Percentiles rank a stretch among this genome's conserved stretches.
Conservation (phyloP, 2,329 filamentous ascomycete species). For the Colletotrichum siamense region DNA sequence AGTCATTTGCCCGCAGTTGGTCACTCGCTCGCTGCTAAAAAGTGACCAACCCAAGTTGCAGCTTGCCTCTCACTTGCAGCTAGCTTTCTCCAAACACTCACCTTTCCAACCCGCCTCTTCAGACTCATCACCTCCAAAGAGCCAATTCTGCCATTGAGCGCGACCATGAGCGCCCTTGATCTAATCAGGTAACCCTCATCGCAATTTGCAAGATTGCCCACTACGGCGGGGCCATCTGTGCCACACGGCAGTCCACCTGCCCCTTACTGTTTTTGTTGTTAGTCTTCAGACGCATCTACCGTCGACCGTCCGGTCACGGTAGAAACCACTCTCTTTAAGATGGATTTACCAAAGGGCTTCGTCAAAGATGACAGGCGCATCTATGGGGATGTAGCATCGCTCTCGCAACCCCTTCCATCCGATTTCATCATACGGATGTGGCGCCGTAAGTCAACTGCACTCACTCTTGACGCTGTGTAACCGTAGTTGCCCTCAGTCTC, state of each 20-base stretch:
- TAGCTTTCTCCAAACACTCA: neutral
- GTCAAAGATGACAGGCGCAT: constrained; percentile 24
- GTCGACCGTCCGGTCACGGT: constrained; percentile 16
- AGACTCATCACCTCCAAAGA: neutral
- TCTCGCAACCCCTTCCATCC: constrained; percentile 17
- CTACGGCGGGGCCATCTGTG: constrained; percentile 19
- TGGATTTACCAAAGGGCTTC: constrained; percentile 25
- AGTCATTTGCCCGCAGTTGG: constrained; percentile 7
- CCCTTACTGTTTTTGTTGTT: neutral
- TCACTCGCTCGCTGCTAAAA: neutral
- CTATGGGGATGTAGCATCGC: constrained; percentile 19
- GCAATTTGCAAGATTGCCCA: constrained; percentile 17
- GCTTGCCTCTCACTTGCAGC: constrained; percentile 21
- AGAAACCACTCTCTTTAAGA: constrained; percentile 13
- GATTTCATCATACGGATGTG: constrained; percentile 23
- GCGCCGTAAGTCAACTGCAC: constrained; percentile 18
- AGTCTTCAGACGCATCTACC: constrained; percentile 7
- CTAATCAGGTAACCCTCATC: constrained; percentile 17
- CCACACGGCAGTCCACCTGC: neutral
- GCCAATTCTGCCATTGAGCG: constrained; percentile 1
- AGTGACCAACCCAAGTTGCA: constrained; percentile 16
- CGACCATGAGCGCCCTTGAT: constrained; percentile 14
- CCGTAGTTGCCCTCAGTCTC: neutral
- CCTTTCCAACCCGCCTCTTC: neutral
- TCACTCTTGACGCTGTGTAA: neutral